Conservation (phyloP, 345 rosid species). For the Jatropha curcas region DNA sequence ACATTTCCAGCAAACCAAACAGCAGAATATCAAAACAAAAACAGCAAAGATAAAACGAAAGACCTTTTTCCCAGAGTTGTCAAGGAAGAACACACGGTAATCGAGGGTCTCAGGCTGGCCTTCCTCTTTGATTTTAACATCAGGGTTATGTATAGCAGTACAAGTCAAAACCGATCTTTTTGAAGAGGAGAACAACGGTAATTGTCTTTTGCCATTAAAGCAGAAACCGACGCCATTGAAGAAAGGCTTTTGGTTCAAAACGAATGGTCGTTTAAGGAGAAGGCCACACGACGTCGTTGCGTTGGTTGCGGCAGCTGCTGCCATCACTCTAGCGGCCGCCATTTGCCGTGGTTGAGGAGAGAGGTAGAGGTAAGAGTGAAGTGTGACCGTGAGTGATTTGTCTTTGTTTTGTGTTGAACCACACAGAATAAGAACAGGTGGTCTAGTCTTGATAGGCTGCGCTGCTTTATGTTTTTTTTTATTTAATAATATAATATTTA, state of each 20-base stretch:
- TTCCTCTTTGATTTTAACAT: slow-evolving; percentile 59
- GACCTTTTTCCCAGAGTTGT: slow-evolving; percentile 71
- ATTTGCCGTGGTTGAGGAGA: slow-evolving; percentile 16
- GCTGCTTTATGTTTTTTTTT: not conserved
- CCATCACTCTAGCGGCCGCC: slow-evolving; percentile 62
- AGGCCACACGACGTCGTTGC: slow-evolving; percentile 40
- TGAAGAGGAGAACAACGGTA: slow-evolving; percentile 28
- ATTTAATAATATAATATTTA: not conserved
- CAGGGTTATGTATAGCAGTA: slow-evolving; percentile 57
- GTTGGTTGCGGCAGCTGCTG: slow-evolving; percentile 38
- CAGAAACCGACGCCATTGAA: slow-evolving; percentile 20
- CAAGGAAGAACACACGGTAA: slow-evolving; percentile 72
- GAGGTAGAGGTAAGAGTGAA: not conserved
- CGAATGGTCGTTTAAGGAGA: slow-evolving; percentile 42
- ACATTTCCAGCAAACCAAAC: not conserved
- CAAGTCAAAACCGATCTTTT: slow-evolving; percentile 56
- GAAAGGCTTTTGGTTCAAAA: slow-evolving; percentile 27
- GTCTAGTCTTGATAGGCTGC: not conserved
- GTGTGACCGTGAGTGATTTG: not conserved
- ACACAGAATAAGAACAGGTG: not conserved
- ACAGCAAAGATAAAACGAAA: not conserved
- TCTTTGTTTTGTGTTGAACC: not conserved
- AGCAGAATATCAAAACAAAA: not conserved
- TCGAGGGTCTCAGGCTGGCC: slow-evolving; percentile 79
- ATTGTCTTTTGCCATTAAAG: slow-evolving; percentile 27